Evolutionary conservation across 2,329 filamentous ascomycete species (phyloP).

Genomic region (Magnaporthiopsis incrustans): DNA sequence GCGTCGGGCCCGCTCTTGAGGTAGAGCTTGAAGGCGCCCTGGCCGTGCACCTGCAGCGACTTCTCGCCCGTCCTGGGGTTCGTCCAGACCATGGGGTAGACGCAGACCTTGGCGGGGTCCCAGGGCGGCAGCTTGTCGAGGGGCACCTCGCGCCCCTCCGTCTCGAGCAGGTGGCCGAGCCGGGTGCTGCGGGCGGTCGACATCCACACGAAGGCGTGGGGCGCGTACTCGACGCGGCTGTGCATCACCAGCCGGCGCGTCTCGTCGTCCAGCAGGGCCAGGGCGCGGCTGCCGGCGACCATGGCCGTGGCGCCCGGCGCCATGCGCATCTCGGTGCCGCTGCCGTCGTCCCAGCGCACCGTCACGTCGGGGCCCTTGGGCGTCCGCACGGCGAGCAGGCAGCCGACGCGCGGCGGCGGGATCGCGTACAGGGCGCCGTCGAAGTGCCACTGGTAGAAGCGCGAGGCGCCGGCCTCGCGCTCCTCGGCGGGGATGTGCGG

Average conservation of each 20-base stretch:
- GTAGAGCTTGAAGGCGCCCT: conserved; percentile 25
- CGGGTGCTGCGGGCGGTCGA: conserved; percentile 23
- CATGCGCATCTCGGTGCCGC: conserved; percentile 23
- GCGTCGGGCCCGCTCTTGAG: conserved; percentile 22
- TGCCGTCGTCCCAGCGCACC: conserved; percentile 26
- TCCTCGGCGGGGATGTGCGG: conserved; percentile 26
- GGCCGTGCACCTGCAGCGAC: conserved; percentile 26
- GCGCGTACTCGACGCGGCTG: conserved; percentile 27
- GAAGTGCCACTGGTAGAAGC: conserved; percentile 30
- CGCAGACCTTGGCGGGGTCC: conserved; percentile 21
- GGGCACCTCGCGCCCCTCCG: conserved; percentile 18
- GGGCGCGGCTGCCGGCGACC: conserved; percentile 18
- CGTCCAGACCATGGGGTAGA: conserved; percentile 29
- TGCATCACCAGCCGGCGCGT: conserved; percentile 19
- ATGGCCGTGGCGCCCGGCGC: conserved; percentile 26
- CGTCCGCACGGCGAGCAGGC: conserved; percentile 25
- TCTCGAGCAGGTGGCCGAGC: conserved; percentile 24
- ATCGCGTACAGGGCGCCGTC: conserved; percentile 26
- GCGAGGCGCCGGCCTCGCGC: conserved; percentile 22
- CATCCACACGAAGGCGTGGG: conserved; percentile 30
- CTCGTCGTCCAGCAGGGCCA: conserved; percentile 21
- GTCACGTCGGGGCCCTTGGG: conserved; percentile 21
- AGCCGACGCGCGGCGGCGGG: conserved; percentile 26
- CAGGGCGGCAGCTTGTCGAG: conserved; percentile 23
- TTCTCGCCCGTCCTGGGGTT: conserved; percentile 23